phyloP scores from a whole-genome alignment of 2,329 filamentous ascomycete genomes.

The Fusarium sp. region DNA sequence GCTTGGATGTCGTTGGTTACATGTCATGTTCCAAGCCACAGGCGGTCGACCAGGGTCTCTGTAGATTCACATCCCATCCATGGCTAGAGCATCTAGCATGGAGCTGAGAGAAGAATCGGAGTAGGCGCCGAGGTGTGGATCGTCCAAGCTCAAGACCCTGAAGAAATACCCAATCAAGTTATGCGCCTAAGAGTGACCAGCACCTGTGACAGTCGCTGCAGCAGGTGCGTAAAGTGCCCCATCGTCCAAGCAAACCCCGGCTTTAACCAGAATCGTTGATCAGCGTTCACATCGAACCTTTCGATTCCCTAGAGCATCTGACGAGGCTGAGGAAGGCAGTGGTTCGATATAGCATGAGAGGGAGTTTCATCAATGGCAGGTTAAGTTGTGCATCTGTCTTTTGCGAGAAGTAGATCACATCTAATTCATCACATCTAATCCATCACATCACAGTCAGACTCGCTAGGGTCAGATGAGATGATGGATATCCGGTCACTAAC shows the following conservation, averaged over 20 bases:
- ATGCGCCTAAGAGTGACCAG: constrained; percentile 24
- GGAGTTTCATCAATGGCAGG: constrained; percentile 27
- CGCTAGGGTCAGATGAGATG: constrained; percentile 11
- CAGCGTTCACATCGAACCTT: constrained; percentile 44
- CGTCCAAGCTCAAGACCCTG: constrained; percentile 24
- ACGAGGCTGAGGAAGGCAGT: constrained; percentile 43
- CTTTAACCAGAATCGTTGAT: constrained; percentile 24
- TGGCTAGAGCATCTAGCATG: constrained; percentile 19
- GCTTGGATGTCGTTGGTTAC: constrained; percentile 40
- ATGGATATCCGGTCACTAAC: constrained; percentile 20
- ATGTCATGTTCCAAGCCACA: constrained; percentile 23
- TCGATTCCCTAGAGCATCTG: constrained; percentile 49
- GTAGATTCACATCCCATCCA: constrained; percentile 13
- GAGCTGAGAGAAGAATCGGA: constrained; percentile 10
- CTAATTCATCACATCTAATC: constrained; percentile 38
- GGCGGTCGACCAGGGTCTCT: constrained; percentile 28
- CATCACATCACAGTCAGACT: constrained; percentile 42
- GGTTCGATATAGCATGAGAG: constrained; percentile 45
- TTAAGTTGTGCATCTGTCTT: constrained; percentile 7
- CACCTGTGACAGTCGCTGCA: constrained; percentile 46
- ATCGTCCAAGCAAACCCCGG: constrained; percentile 34
- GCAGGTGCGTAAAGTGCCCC: constrained; percentile 40
- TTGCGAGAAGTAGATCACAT: constrained; percentile 36
- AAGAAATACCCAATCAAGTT: constrained; percentile 26
- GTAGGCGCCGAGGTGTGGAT: constrained; percentile 39